phyloP scores from a whole-genome alignment of 805 yeast genomes.

The Saccharomycopsis vini region DNA sequence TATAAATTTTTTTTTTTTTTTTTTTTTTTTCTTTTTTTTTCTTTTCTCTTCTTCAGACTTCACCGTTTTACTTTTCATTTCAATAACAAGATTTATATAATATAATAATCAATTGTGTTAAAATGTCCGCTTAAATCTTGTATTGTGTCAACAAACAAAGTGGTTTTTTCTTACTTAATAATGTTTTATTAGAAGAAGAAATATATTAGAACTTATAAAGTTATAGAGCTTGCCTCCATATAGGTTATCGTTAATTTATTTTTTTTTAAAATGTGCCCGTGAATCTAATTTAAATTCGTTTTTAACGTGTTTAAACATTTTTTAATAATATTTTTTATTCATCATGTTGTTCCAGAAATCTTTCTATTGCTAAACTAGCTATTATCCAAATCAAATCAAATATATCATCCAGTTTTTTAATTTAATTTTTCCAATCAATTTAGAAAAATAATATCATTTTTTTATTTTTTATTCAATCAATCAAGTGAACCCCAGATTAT shows the following conservation, averaged over 20 bases:
- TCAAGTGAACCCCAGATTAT: too few relatives aligned
- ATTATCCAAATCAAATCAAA: too few relatives aligned
- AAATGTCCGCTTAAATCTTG: conserved; percentile 20
- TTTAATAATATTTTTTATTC: too few relatives aligned
- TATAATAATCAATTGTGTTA: conserved; percentile 1
- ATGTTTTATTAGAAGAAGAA: conserved; percentile 4
- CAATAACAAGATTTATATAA: neutral
- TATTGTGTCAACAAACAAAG: conserved; percentile 16
- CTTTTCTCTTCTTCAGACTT: conserved; percentile 4
- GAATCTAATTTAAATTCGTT: neutral
- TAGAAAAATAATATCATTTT: too few relatives aligned
- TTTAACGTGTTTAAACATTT: too few relatives aligned
- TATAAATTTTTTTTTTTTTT: neutral
- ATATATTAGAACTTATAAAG: neutral
- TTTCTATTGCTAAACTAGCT: too few relatives aligned
- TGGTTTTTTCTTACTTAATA: conserved; percentile 17
- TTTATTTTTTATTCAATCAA: too few relatives aligned
- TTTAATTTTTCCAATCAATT: too few relatives aligned
- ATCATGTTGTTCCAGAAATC: too few relatives aligned
- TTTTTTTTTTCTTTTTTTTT: neutral
- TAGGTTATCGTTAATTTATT: neutral
- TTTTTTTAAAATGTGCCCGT: neutral
- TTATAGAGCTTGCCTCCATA: neutral
- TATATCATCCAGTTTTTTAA: too few relatives aligned
- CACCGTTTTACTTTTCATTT: neutral